Percentiles rank a stretch among this genome's conserved stretches.
Conservation (phyloP, 352 stramenopile genomes). For the Globisporangium cystogenes region DNA sequence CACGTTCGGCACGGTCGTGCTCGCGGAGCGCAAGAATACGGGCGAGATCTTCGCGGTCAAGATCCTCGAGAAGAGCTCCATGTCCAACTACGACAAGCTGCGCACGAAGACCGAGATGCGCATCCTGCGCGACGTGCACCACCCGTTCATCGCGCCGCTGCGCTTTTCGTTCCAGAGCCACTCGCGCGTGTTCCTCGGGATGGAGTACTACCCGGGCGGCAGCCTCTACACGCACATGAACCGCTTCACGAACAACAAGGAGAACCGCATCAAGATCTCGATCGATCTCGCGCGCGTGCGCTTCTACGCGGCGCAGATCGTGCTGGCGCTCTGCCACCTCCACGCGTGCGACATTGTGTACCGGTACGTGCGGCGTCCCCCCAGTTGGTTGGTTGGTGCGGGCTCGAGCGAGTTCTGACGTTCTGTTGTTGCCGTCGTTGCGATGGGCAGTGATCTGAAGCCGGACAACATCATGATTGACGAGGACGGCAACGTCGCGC, state of each 20-base stretch:
- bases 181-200: conserved; percentile 74
- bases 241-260: conserved; percentile 88
- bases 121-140: conserved; percentile 87
- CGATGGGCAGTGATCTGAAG: conserved; percentile 81
- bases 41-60: conserved; percentile 91
- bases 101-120: conserved; percentile 91
- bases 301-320: conserved; percentile 92
- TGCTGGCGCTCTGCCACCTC: conserved; percentile 86
- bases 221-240: conserved; percentile 91
- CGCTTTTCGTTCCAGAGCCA: conserved; percentile 84
- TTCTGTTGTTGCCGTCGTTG: background rate
- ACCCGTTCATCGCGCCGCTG: conserved; percentile 92
- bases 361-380: conserved; percentile 22
- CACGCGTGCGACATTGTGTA: conserved; percentile 95
- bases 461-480: conserved; percentile 96
- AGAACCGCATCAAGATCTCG: conserved; percentile 83
- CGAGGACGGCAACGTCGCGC: conserved; percentile 89
- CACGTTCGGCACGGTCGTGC: conserved; percentile 91
- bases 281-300: conserved; percentile 73
- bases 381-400: background rate
- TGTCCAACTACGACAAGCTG: conserved; percentile 91
- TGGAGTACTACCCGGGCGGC: conserved; percentile 83
- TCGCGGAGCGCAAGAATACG: conserved; percentile 79
- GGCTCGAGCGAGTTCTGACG: background rate
- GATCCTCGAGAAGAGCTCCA: conserved; percentile 89